Percentiles rank a stretch among this genome's conserved stretches.
phyloP scores from a whole-genome alignment of 1,139 yeast species.

The Scheffersomyces cryptocercus region DNA sequence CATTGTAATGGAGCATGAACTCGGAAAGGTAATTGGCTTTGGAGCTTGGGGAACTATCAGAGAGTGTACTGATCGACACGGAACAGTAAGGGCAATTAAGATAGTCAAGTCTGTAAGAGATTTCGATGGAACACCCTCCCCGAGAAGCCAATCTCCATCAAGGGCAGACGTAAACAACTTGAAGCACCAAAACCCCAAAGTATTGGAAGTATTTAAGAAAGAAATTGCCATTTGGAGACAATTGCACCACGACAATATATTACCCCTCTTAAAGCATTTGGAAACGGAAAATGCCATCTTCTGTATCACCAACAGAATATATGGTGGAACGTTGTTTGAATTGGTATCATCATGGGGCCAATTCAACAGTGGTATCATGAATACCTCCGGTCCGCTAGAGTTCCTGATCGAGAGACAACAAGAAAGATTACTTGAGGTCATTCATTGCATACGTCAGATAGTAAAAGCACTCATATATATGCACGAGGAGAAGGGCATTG shows the following conservation, averaged over 20 bases:
- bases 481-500: slow-evolving; percentile 66
- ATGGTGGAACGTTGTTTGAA: slow-evolving; percentile 84
- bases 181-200: slow-evolving; percentile 26
- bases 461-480: slow-evolving; percentile 65
- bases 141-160: slow-evolving; percentile 9
- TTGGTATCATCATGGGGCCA: slow-evolving; percentile 69
- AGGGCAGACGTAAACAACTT: slow-evolving; percentile 4
- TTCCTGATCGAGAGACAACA: slow-evolving; percentile 31
- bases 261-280: slow-evolving; percentile 61
- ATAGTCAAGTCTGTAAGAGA: slow-evolving; percentile 61
- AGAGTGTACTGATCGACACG: slow-evolving; percentile 54
- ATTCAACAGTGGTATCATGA: slow-evolving; percentile 28
- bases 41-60: slow-evolving; percentile 95
- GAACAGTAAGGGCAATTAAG: slow-evolving; percentile 68
- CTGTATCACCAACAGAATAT: slow-evolving; percentile 70
- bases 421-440: slow-evolving; percentile 21
- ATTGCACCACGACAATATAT: slow-evolving; percentile 62
- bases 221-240: slow-evolving; percentile 78
- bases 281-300: slow-evolving; percentile 67
- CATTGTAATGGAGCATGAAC: slow-evolving; percentile 54
- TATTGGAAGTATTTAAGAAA: slow-evolving; percentile 56
- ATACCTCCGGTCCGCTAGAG: slow-evolving; percentile 30
- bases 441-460: slow-evolving; percentile 51
- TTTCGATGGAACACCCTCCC: slow-evolving; percentile 16
- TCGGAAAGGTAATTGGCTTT: slow-evolving; percentile 81